Evolutionary conservation across 306 rosid genomes (phyloP).

Genomic region (Inga leiocalycina): DNA sequence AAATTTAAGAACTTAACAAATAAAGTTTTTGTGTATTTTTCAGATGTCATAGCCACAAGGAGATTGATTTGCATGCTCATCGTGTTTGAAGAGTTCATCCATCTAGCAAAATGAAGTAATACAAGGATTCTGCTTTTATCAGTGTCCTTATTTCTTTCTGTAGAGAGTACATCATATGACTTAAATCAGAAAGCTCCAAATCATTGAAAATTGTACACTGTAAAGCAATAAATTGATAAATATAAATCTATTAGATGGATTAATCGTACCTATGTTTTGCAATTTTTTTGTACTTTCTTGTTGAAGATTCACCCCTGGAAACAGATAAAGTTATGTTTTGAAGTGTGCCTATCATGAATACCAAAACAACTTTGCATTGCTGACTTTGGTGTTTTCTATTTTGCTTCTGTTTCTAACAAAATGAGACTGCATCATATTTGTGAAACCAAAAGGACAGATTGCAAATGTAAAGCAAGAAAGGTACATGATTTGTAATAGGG

Average conservation of each 20-base stretch:
- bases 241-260: slow-evolving; percentile 8
- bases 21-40: slow-evolving; percentile 13
- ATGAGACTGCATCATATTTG: slow-evolving; percentile 8
- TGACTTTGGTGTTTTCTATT: slow-evolving; percentile 18
- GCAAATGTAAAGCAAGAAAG: slow-evolving; percentile 5
- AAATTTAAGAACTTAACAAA: slow-evolving; percentile 26
- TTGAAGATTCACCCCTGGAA: neutral
- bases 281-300: neutral
- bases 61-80: slow-evolving; percentile 36
- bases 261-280: neutral
- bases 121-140: slow-evolving; percentile 12
- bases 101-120: slow-evolving; percentile 66
- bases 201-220: slow-evolving; percentile 11
- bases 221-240: slow-evolving; percentile 19
- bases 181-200: slow-evolving; percentile 5
- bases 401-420: slow-evolving; percentile 18
- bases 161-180: neutral
- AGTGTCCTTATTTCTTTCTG: slow-evolving; percentile 16
- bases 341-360: slow-evolving; percentile 1
- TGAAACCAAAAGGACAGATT: neutral
- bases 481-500: slow-evolving; percentile 3
- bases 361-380: neutral
- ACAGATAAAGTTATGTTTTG: neutral
- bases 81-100: slow-evolving; percentile 41
- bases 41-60: slow-evolving; percentile 49